These are phyloP conservation scores for Malus hybrid DNA, from an alignment of 331 rosid genomes.

Conservation along the genomic window DNA sequence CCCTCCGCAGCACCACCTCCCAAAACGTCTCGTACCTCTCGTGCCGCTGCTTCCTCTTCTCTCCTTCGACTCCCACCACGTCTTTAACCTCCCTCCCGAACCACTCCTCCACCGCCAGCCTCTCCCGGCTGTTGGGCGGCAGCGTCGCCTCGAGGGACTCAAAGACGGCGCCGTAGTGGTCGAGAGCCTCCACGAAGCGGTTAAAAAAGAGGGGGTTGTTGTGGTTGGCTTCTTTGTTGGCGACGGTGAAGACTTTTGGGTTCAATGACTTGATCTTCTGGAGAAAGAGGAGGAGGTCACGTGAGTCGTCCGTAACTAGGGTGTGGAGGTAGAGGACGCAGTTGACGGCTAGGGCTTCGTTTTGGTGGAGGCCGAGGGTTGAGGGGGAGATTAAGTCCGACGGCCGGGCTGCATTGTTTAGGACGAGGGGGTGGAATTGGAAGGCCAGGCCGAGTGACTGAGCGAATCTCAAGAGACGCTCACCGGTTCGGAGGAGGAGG, in stretches of 20 bases:
- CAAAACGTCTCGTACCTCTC: conserved; percentile 34
- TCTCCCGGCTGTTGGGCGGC: conserved; percentile 44
- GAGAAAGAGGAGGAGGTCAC: conserved; percentile 22
- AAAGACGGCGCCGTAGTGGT: conserved; percentile 36
- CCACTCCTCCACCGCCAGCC: conserved; percentile 46
- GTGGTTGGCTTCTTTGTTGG: conserved; percentile 40
- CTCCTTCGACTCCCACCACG: conserved; percentile 20
- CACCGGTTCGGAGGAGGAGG: conserved; percentile 41
- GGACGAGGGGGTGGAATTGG: conserved; percentile 40
- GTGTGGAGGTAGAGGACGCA: conserved; percentile 40
- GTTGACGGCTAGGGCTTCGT: conserved; percentile 46
- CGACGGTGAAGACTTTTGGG: conserved; percentile 39
- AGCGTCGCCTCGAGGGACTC: conserved; percentile 47
- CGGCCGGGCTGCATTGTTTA: not conserved
- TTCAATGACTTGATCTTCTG: conserved; percentile 33
- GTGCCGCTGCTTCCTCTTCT: conserved; percentile 11
- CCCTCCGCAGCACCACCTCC: conserved; percentile 33
- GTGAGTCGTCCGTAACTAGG: conserved; percentile 19
- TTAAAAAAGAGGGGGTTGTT: conserved; percentile 33
- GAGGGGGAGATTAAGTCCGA: conserved; percentile 8
- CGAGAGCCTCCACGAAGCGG: conserved; percentile 34
- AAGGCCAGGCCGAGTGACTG: conserved; percentile 43
- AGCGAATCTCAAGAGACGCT: conserved; percentile 38
- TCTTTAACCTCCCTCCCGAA: conserved; percentile 38
- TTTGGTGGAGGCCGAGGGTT: conserved; percentile 19